Evolutionary conservation across 768 basidiomycete genomes (phyloP), one percentile per base, ranked within the genome.

Genomic region (Suillus placidus): DNA sequence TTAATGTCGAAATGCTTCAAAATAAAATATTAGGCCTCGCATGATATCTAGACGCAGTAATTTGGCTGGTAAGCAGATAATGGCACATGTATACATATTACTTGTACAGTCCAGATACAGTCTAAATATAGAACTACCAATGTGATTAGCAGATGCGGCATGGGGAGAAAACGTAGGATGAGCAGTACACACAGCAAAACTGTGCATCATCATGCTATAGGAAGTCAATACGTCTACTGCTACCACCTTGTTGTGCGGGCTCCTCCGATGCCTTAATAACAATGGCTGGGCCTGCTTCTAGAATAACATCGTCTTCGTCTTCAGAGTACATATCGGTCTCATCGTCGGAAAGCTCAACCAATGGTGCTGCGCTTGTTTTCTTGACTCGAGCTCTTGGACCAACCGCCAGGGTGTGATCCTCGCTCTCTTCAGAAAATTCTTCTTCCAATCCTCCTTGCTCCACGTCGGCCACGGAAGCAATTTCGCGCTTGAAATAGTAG

Each of bases 401-500:
- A 8, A 83, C 78, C 6, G 83, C 87, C 14, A 92, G 79, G 13
- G 90, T 81, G 40, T 68, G 71, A 69, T 89, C 88, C 4, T 80
- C 80, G 16, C 67, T 71, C 37, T 81, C 80, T 47, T 68, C 63
- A 54, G 72, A 62, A 26, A 74, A 78, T 40, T 79, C 79, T 10
- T 77, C 83, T 20, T 80, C 71, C 1, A 69, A 70, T 6, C 66
- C 76, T 5, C 70, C 76, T 23, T 75, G 76, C 64, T 83, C 79
- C 16, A 76, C 77, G 35, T 78, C 77, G 6, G 76, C 78, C 23
- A 74, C 76, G 13, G 75, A 73, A 56, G 77, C 81, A 1, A 86
- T 84, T 70, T 93, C 85, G 54, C 84, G 83, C 70, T 86, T 83
- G 80, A 94, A 94, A 80, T 89, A 90, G 70, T 92, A 93, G 66